These are phyloP conservation scores for Beauveria sp. DNA, from an alignment of 2,329 filamentous ascomycete genomes.

Conservation along the genomic window DNA sequence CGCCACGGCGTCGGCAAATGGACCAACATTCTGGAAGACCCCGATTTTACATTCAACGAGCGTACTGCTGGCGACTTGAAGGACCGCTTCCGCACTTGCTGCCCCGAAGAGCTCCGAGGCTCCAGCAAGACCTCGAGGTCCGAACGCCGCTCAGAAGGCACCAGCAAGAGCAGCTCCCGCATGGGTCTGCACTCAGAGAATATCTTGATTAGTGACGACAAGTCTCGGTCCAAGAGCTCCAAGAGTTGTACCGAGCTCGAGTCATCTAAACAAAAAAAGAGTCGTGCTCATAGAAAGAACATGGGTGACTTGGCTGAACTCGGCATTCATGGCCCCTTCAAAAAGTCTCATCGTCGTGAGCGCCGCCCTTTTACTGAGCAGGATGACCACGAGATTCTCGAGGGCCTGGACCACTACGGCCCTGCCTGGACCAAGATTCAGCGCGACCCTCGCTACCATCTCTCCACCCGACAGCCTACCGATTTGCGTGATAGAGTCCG, in stretches of 20 bases:
- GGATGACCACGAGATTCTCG: slow-evolving; percentile 55
- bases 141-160: slow-evolving; percentile 16
- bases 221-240: slow-evolving; percentile 21
- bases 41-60: slow-evolving; percentile 52
- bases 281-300: slow-evolving; percentile 47
- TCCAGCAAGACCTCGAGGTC: slow-evolving; percentile 26
- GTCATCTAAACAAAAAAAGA: slow-evolving; percentile 39
- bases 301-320: slow-evolving; percentile 48
- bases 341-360: slow-evolving; percentile 52
- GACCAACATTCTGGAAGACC: slow-evolving; percentile 56
- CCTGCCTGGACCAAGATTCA: slow-evolving; percentile 61
- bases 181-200: slow-evolving; percentile 47
- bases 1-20: slow-evolving; percentile 58
- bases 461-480: slow-evolving; percentile 53
- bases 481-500: slow-evolving; percentile 56
- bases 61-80: slow-evolving; percentile 57
- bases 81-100: slow-evolving; percentile 59
- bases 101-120: slow-evolving; percentile 50
- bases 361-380: slow-evolving; percentile 54
- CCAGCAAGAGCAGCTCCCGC: slow-evolving; percentile 27
- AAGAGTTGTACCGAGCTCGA: slow-evolving; percentile 23
- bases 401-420: slow-evolving; percentile 52
- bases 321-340: slow-evolving; percentile 56
- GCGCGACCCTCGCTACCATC: slow-evolving; percentile 48
- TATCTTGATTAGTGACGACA: slow-evolving; percentile 43